A percentile compares a stretch with the other conserved stretches of the same genome.
These are phyloP conservation scores for Aspergillus novofumigatus DNA, from an alignment of 2,329 filamentous ascomycete genomes.

Conservation along the genomic window DNA sequence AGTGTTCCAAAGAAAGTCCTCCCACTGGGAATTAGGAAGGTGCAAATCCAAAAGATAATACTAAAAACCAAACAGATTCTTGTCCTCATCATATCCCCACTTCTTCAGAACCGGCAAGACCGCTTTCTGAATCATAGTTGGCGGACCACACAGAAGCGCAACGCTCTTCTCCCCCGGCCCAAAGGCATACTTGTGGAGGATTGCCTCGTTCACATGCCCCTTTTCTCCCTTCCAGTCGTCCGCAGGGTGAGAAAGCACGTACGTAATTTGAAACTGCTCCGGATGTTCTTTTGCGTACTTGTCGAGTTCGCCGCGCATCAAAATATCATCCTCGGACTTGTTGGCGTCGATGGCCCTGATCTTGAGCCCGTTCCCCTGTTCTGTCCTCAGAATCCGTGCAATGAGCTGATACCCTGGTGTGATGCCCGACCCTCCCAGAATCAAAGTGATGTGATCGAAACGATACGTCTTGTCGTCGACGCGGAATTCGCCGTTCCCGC, in stretches of 20 bases:
- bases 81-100: slow-evolving; percentile 45
- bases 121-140: slow-evolving; percentile 50
- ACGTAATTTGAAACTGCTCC: slow-evolving; percentile 8
- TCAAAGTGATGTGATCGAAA: slow-evolving; percentile 46
- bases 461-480: slow-evolving; percentile 40
- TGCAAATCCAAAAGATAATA: background rate
- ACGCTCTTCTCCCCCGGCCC: slow-evolving; percentile 39
- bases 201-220: slow-evolving; percentile 9
- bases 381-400: slow-evolving; percentile 39
- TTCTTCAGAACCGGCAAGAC: slow-evolving; percentile 46
- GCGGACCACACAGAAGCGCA: slow-evolving; percentile 49
- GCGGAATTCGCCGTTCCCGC: slow-evolving; percentile 44
- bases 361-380: slow-evolving; percentile 39
- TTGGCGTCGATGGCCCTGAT: slow-evolving; percentile 19
- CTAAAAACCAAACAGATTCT: slow-evolving; percentile 41
- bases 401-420: slow-evolving; percentile 52
- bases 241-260: slow-evolving; percentile 10
- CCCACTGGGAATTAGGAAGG: background rate
- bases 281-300: slow-evolving; percentile 2
- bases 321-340: slow-evolving; percentile 10
- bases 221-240: slow-evolving; percentile 8
- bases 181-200: slow-evolving; percentile 10
- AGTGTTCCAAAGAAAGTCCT: background rate
- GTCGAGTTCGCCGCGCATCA: slow-evolving; percentile 8
- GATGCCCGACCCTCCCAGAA: slow-evolving; percentile 50